Base-by-base conservation (phyloP, 768 basidiomycete species). In the Kwoniella heveanensis region DNA sequence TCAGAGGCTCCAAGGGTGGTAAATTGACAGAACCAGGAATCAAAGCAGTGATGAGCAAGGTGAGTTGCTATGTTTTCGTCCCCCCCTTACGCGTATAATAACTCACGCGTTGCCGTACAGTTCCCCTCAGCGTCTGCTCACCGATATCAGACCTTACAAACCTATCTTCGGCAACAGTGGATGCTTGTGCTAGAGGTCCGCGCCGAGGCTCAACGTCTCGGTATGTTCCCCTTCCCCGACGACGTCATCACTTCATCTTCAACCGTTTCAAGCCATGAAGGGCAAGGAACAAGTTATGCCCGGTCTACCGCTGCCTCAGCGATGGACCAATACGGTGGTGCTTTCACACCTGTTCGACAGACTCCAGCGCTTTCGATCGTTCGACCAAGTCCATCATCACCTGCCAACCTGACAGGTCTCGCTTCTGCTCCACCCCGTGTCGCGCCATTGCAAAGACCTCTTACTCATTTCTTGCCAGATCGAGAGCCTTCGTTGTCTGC, bases 51-150 rank as follows among this genome's bases (percentile, higher is more conserved):
- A 81, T 81, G 79, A 62, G 82, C 81, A 63, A 86, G 86, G 69
- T 83, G 85, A 84, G 82, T 62, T 83, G 17, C 49, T 49, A 8
- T 21, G 22, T 32, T 13, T 13, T 32, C 32, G 32, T 13, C 32
- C 13, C 13, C 32, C 32, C 13, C 32, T 32, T 32, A 6, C 13
- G 32, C 32, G 50, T 10, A 19, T 47, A 21, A 5, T 17, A 17
- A 21, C 24, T 29, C 26, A 46, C 2, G 8, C n/a, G 19, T 29
- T 47, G 21, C 19, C 39, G 8, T 10, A 44, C 68, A 98, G 95
- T 97, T 92, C 76, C 92, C 91, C 13, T 88, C 90, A 54, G 92
- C 96, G 68, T 91, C 93, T 13, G 84, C 88, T 3, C 88, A 92
- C 36, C 87, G 90, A 37, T 89, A 90, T 72, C 88, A 90, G 70